Evolutionary conservation across 345 rosid species (phyloP), one percentile per base, ranked within the genome.

Genomic region (Linum trigynum): DNA sequence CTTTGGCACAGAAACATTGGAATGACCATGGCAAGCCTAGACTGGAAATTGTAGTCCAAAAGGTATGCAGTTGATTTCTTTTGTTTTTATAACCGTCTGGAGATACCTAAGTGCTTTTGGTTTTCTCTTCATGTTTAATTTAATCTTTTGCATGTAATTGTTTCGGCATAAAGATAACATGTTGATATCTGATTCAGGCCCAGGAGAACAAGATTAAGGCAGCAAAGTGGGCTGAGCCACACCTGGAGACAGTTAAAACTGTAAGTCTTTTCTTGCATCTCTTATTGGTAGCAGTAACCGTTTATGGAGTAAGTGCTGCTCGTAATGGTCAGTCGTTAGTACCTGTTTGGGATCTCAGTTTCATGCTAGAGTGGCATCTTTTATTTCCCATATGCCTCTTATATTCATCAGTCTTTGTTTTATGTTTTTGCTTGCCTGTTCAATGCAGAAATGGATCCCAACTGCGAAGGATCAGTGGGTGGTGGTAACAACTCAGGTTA

Each of bases 361-460:
- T 43, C 50, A 5, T 43, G 50, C 10, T 43, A 5, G 50, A 43
- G 6, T 43, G 10, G 6, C 50, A 43, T 43, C 50, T 43, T 43
- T 43, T 43, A 43, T 43, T 43, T 41, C 45, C 45, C 45, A 41
- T 41, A 8, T 8, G 5, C 9, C 45, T 41, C 45, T 23, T 23
- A 23, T 23, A 23, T 23, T 23, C 32, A 23, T 23, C 1, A 23
- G 32, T 23, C 32, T 23, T 23, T 48, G 8, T 48, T 48, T 2
- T 48, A 48, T 48, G 9, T 55, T 50, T 7, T 7, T 16, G 43
- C 23, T n/a, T 57, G 12, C 7, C 57, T 56, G 62, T 57, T 7
- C 37, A 48, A 32, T 66, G 41, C 70, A 82, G 83, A 63, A 73
- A 69, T 82, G 75, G 80, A 71, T 79, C 45, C 80, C 81, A 61